Evolutionary conservation across 1,139 yeast species (phyloP).

Genomic region (Pichia sp.): DNA sequence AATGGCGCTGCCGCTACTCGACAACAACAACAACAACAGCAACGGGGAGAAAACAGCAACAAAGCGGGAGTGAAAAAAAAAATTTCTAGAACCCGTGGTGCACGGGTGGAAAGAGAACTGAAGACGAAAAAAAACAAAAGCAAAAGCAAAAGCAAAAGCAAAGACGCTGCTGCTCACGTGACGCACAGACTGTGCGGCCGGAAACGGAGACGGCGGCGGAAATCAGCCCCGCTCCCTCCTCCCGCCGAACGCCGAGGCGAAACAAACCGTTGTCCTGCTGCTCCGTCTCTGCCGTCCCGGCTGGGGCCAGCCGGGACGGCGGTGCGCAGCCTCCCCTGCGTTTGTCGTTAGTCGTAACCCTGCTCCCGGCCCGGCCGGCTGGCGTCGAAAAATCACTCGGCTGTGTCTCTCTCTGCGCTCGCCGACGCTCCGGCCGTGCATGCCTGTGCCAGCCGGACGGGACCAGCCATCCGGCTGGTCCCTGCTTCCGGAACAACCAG

Average conservation of each 20-base stretch:
- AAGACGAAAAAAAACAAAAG: no score
- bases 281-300: no score
- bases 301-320: not conserved
- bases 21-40: not conserved
- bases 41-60: not conserved
- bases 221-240: no score
- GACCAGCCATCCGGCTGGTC: not conserved
- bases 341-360: no score
- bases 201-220: no score
- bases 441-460: not conserved
- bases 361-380: not conserved
- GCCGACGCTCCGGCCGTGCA: not conserved
- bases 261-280: no score
- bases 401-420: not conserved
- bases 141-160: no score
- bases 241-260: no score
- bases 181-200: no score
- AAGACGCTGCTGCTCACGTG: no score
- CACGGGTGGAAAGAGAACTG: no score
- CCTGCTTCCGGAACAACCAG: no score
- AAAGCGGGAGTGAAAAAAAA: not conserved
- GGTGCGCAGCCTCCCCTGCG: not conserved
- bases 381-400: constrained; percentile 5
- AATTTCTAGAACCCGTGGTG: not conserved
- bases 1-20: not conserved